A percentile compares a stretch with the other conserved stretches of the same genome.
phyloP scores from a whole-genome alignment of 257 asterid species.

The Datura wrightii region DNA sequence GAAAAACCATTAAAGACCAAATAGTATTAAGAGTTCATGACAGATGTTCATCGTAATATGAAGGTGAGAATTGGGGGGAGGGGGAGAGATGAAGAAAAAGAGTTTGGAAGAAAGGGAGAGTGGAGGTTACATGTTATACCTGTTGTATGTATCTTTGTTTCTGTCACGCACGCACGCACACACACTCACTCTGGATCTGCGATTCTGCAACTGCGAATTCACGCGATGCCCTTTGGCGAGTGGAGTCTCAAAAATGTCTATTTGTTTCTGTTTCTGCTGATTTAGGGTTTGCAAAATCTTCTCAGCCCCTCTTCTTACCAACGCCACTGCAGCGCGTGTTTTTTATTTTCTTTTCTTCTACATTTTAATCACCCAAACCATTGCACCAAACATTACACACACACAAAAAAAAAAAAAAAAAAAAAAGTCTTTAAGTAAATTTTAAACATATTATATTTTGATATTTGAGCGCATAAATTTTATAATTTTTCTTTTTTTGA shows the following conservation, averaged over 20 bases:
- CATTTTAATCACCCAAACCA: background rate
- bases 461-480: too few relatives aligned
- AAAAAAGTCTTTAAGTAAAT: too few relatives aligned
- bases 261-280: conserved; percentile 5
- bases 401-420: background rate
- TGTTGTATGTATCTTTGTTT: background rate
- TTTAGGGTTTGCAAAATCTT: conserved; percentile 19
- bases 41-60: background rate
- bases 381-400: too few relatives aligned
- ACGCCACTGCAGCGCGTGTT: conserved; percentile 33
- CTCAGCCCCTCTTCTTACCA: background rate
- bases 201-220: conserved; percentile 31
- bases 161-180: background rate
- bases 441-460: too few relatives aligned
- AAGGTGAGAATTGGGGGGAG: too few relatives aligned
- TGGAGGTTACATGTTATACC: conserved; percentile 3
- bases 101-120: conserved; percentile 11
- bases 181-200: conserved; percentile 23
- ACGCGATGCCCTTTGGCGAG: conserved; percentile 35
- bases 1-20: background rate
- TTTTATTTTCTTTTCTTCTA: background rate
- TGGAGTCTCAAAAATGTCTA: background rate
- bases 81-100: background rate
- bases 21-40: background rate
- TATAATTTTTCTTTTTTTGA: too few relatives aligned